phyloP scores from a whole-genome alignment of 768 basidiomycete species.

The Psilocybe tampanensis region DNA sequence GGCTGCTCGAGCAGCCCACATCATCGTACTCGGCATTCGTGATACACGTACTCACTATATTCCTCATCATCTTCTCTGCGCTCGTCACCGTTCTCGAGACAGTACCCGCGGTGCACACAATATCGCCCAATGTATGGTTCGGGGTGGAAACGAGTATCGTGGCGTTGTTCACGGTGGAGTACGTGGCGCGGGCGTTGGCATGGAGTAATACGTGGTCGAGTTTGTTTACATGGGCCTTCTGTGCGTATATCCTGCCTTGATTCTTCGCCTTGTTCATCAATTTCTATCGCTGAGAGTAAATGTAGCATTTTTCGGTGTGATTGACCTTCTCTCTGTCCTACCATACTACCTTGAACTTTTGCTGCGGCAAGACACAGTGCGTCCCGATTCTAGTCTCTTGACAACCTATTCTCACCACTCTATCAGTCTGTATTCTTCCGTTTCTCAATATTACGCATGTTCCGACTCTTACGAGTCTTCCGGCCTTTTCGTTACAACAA shows the following conservation, averaged over 20 bases:
- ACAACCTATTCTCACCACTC: not conserved
- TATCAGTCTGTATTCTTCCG: slow-evolving; percentile 80
- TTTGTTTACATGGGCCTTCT: slow-evolving; percentile 67
- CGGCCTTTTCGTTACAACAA: slow-evolving; percentile 85
- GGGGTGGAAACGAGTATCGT: slow-evolving; percentile 87
- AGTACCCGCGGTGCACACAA: slow-evolving; percentile 72
- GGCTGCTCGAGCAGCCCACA: slow-evolving; percentile 79
- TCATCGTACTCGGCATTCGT: slow-evolving; percentile 77
- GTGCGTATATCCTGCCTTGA: too few relatives aligned
- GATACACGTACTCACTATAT: slow-evolving; percentile 70
- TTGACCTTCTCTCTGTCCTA: slow-evolving; percentile 83
- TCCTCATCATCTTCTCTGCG: slow-evolving; percentile 74
- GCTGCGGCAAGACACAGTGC: slow-evolving; percentile 82
- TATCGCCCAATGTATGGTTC: slow-evolving; percentile 76
- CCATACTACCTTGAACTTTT: slow-evolving; percentile 91
- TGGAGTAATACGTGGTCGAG: slow-evolving; percentile 70
- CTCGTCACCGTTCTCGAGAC: slow-evolving; percentile 80
- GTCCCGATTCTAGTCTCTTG: not conserved
- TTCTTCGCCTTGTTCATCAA: not conserved
- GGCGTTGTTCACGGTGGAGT: slow-evolving; percentile 86
- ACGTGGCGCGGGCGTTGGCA: slow-evolving; percentile 70
- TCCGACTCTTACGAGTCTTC: slow-evolving; percentile 87
- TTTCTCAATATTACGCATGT: slow-evolving; percentile 90
- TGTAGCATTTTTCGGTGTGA: slow-evolving; percentile 77
- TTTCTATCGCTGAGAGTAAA: slow-evolving; percentile 1